These are phyloP conservation scores for Nannochloropsis gaditana DNA, from an alignment of 108 stramenopile genomes.

Conservation along the genomic window DNA sequence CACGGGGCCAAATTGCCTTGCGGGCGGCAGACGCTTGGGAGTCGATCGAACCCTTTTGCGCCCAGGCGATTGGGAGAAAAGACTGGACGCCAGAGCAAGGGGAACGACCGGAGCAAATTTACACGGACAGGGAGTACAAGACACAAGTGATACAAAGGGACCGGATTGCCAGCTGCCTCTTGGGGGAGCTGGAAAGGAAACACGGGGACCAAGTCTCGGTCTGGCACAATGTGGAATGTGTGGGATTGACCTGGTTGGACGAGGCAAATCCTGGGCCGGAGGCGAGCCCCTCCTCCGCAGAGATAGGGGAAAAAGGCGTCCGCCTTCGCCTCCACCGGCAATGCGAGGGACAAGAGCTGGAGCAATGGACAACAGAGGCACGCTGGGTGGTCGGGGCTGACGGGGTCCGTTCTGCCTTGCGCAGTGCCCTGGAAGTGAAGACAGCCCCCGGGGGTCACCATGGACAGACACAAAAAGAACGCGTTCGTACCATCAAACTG, in stretches of 20 bases:
- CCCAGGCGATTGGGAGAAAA: conserved; percentile 64
- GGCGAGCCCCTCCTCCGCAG: neutral
- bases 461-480: conserved; percentile 24
- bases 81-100: conserved; percentile 63
- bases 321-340: neutral
- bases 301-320: neutral
- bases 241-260: conserved; percentile 35
- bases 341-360: neutral
- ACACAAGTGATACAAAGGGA: conserved; percentile 39
- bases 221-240: conserved; percentile 36
- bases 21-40: conserved; percentile 66
- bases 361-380: conserved; percentile 30
- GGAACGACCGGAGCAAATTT: conserved; percentile 53
- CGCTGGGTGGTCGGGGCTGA: conserved; percentile 45
- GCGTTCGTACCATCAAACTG: conserved; percentile 31
- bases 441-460: neutral
- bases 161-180: conserved; percentile 42
- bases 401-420: conserved; percentile 38
- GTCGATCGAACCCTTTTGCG: conserved; percentile 57
- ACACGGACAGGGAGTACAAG: conserved; percentile 28
- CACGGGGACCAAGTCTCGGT: conserved; percentile 36
- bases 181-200: conserved; percentile 36
- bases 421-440: conserved; percentile 33
- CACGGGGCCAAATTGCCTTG: conserved; percentile 69
- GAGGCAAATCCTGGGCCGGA: neutral